Percentiles rank a stretch among this genome's conserved stretches.
phyloP scores from a whole-genome alignment of 768 basidiomycete species.

The Termitomyces sp. region DNA sequence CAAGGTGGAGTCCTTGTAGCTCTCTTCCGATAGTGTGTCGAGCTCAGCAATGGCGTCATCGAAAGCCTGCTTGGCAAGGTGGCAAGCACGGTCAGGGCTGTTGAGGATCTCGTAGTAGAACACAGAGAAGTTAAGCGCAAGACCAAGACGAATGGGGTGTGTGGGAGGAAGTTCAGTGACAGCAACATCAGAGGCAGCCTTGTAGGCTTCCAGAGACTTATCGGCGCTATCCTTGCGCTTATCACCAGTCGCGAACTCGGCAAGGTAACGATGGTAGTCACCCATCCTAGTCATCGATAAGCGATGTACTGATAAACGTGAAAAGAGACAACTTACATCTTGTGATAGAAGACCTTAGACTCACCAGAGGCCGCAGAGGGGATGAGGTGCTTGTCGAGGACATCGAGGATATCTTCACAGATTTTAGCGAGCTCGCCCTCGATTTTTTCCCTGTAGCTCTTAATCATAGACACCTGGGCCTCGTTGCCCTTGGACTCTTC shows the following conservation, averaged over 20 bases:
- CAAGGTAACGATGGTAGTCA: conserved; percentile 98
- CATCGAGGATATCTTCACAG: conserved; percentile 97
- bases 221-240: conserved; percentile 96
- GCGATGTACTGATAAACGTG: conserved; percentile 3
- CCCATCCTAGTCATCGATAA: conserved; percentile 74
- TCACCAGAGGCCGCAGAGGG: conserved; percentile 96
- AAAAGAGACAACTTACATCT: conserved; percentile 63
- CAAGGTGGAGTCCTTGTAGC: conserved; percentile 98
- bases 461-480: conserved; percentile 95
- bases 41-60: conserved; percentile 99
- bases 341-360: conserved; percentile 99
- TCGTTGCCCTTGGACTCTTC: conserved; percentile 99
- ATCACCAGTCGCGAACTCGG: conserved; percentile 97
- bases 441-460: conserved; percentile 96
- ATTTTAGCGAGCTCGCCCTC: conserved; percentile 96
- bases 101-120: conserved; percentile 99
- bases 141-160: conserved; percentile 97
- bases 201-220: conserved; percentile 96
- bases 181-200: conserved; percentile 96
- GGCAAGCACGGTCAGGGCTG: conserved; percentile 97
- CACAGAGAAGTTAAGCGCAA: conserved; percentile 98
- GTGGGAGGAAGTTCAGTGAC: conserved; percentile 93
- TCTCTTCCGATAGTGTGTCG: conserved; percentile 97
- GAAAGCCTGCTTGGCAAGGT: conserved; percentile 98
- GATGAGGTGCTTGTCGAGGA: conserved; percentile 97